phyloP scores from a whole-genome alignment of 1,284 basidiomycete species.

The Ganoderma lucidum region DNA sequence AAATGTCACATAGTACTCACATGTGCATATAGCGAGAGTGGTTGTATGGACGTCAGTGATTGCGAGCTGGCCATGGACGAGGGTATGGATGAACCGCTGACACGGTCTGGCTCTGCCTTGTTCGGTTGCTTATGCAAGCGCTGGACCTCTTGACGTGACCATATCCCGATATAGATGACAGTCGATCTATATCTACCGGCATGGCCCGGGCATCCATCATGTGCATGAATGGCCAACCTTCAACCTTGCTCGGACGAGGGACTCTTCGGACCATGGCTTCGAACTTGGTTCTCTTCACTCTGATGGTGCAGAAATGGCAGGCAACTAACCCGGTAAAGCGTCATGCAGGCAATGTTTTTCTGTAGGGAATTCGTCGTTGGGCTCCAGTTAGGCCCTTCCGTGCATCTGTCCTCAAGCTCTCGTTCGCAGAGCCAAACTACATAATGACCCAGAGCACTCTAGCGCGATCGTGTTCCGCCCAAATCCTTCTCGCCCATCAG shows the following conservation, averaged over 20 bases:
- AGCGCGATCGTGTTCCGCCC: background rate
- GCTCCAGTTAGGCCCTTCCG: background rate
- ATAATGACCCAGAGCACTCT: background rate
- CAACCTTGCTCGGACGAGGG: background rate
- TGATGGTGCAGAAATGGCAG: background rate
- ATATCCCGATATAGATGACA: too few species aligned
- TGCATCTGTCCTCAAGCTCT: background rate
- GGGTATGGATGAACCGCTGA: too few species aligned
- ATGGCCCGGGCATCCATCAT: background rate
- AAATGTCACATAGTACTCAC: too few species aligned
- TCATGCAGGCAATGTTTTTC: background rate
- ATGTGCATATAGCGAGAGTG: background rate
- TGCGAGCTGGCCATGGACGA: too few species aligned
- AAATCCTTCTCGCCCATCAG: background rate
- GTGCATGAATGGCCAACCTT: background rate
- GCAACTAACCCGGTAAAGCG: background rate
- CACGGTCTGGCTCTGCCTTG: too few species aligned
- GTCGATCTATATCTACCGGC: too few species aligned
- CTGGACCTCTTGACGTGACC: too few species aligned
- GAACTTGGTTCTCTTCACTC: background rate
- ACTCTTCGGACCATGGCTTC: background rate
- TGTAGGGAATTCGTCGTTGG: background rate
- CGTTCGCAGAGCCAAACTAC: background rate
- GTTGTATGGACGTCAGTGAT: background rate
- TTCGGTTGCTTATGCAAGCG: too few species aligned